A percentile compares a stretch with the other conserved stretches of the same genome.
phyloP scores from a whole-genome alignment of 768 basidiomycete genomes.

The Termitomyces sp. region DNA sequence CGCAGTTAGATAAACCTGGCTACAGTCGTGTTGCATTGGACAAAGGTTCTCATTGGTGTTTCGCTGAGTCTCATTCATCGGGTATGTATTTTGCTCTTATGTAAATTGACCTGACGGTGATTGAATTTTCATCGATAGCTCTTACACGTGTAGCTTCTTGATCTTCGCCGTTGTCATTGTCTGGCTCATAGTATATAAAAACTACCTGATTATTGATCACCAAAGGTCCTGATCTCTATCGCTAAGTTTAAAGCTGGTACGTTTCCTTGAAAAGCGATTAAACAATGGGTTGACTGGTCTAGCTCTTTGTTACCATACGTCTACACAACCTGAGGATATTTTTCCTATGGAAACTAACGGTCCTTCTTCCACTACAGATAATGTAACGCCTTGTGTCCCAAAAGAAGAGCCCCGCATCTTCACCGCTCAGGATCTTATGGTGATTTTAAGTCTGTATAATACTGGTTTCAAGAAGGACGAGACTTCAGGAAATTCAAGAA shows the following conservation, averaged over 20 bases:
- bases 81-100: neutral
- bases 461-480: neutral
- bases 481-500: neutral
- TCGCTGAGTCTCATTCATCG: neutral
- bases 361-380: neutral
- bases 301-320: neutral
- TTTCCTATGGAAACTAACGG: neutral
- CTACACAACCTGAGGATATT: neutral
- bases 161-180: neutral
- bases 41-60: neutral
- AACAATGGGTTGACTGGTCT: neutral
- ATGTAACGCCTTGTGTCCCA: slow-evolving; percentile 4
- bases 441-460: slow-evolving; percentile 4
- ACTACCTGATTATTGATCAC: neutral
- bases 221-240: too few species aligned
- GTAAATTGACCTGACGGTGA: neutral
- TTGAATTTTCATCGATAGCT: neutral
- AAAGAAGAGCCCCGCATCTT: slow-evolving; percentile 8
- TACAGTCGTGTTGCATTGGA: neutral
- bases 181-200: neutral
- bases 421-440: slow-evolving; percentile 10
- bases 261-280: neutral
- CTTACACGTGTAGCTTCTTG: slow-evolving; percentile 2
- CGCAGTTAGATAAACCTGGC: neutral
- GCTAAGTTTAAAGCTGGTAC: neutral